phyloP scores from a whole-genome alignment of 768 basidiomycete genomes.

The Rhizopogon vinicolor region DNA sequence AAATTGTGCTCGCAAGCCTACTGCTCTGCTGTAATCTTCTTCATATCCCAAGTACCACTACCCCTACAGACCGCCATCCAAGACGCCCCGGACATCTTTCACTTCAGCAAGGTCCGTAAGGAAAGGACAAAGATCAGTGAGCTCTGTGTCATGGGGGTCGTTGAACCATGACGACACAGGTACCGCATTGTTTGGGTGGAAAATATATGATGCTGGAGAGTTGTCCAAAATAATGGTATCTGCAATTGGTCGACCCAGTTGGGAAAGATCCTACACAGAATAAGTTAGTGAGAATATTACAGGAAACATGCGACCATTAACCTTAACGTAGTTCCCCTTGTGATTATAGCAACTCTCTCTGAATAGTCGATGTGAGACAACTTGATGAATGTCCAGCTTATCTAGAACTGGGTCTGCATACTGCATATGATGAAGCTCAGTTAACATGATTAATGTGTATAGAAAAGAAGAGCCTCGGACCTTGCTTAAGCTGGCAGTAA shows the following conservation, averaged over 20 bases:
- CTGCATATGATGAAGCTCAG: constrained; percentile 35
- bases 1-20: constrained; percentile 18
- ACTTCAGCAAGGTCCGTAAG: constrained; percentile 81
- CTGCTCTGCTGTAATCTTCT: constrained; percentile 7
- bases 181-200: constrained; percentile 98
- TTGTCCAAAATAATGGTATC: constrained; percentile 99
- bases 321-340: constrained; percentile 99
- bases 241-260: constrained; percentile 88
- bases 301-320: constrained; percentile 26
- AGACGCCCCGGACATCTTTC: constrained; percentile 86
- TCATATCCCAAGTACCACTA: constrained; percentile 11
- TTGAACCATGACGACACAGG: constrained; percentile 99
- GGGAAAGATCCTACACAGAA: constrained; percentile 84
- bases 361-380: constrained; percentile 92
- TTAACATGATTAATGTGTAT: constrained; percentile 1
- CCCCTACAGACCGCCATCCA: constrained; percentile 75
- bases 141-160: constrained; percentile 95
- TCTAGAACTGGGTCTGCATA: constrained; percentile 99
- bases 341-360: constrained; percentile 99
- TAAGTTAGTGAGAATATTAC: not conserved
- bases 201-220: constrained; percentile 98
- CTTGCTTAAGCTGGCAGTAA: constrained; percentile 97
- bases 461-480: constrained; percentile 36
- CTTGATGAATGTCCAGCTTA: constrained; percentile 89
- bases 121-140: constrained; percentile 95